Evolutionary conservation across 805 yeast genomes (phyloP).

Genomic region (Torulaspora maleeae): DNA sequence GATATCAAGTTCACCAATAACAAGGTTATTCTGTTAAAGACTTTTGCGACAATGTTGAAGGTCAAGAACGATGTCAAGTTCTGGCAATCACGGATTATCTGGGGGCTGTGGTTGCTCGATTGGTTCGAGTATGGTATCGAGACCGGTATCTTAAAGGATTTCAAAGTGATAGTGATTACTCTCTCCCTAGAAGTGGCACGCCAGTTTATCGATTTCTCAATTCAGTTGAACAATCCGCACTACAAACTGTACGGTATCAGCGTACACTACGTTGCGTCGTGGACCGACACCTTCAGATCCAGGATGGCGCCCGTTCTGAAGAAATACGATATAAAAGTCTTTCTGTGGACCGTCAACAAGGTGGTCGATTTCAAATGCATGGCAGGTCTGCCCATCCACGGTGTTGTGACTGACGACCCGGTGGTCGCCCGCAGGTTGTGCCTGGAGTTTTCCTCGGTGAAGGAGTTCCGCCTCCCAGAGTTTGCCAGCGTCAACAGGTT

Average conservation of each 20-base stretch:
- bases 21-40: constrained; percentile 40
- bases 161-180: constrained; percentile 36
- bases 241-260: constrained; percentile 57
- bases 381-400: constrained; percentile 30
- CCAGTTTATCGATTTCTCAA: constrained; percentile 37
- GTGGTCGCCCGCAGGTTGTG: constrained; percentile 17
- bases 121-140: constrained; percentile 42
- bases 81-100: constrained; percentile 45
- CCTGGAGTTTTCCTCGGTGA: constrained; percentile 5
- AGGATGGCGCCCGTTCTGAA: constrained; percentile 31
- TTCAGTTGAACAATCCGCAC: constrained; percentile 38
- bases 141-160: constrained; percentile 37
- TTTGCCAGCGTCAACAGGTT: constrained; percentile 23
- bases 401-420: constrained; percentile 34
- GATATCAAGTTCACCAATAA: constrained; percentile 49
- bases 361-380: constrained; percentile 29
- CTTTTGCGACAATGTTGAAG: constrained; percentile 36
- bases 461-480: constrained; percentile 18
- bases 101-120: constrained; percentile 51
- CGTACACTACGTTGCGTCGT: constrained; percentile 41
- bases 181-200: constrained; percentile 35
- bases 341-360: constrained; percentile 52
- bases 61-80: constrained; percentile 39
- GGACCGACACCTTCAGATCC: constrained; percentile 38
- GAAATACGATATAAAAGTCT: constrained; percentile 37